Base-by-base conservation (phyloP, 257 asterid species). In the Ophiorrhiza pumila region DNA sequence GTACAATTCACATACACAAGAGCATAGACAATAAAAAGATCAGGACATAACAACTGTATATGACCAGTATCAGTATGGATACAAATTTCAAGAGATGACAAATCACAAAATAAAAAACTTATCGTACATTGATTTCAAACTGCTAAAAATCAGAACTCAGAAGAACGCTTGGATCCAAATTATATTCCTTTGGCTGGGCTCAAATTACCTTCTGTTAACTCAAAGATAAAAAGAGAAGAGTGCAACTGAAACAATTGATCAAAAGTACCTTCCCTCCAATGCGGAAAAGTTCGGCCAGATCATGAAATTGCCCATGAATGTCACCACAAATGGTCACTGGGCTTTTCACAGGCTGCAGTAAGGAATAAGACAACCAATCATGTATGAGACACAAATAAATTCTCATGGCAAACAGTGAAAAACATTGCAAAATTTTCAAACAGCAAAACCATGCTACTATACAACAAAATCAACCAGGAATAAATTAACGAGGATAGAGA, bases 271-370 rank as follows among this genome's bases (percentile, higher is more conserved):
- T 90, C 72, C 97, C 98, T 77, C 98, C 98, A 79, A 92, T 92
- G 83, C 98, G 91, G 83, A 92, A 92, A 72, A 92, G 97, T 74
- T 92, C 98, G 2, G 97, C 97, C 67, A 93, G 91, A 80, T 93
- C 98, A 56, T 93, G 98, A 82, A 93, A 93, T 78, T 93, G 98
- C 58, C 98, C 98, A 74, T 93, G 98, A 81, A 91, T 93, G 79
- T 93, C 98, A 72, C 98, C 97, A 80, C 98, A 92, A 72, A 92
- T 92, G 42, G 98, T 92, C 80, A 92, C 98, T 37, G 98, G 98
- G 82, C 96, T 89, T 84, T 87, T 89, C 29, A 90, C 98, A 41
- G 98, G 98, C 98, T 93, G 97, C 91, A 85, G 43, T 32, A 66
- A 84, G 80, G 63, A 37, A 43, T n/a, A 9, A 22, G 29, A 70